A percentile compares a stretch with the other conserved stretches of the same genome.
Conservation (phyloP, 495 filamentous ascomycete genomes). For the Daldinia caldariorum region DNA sequence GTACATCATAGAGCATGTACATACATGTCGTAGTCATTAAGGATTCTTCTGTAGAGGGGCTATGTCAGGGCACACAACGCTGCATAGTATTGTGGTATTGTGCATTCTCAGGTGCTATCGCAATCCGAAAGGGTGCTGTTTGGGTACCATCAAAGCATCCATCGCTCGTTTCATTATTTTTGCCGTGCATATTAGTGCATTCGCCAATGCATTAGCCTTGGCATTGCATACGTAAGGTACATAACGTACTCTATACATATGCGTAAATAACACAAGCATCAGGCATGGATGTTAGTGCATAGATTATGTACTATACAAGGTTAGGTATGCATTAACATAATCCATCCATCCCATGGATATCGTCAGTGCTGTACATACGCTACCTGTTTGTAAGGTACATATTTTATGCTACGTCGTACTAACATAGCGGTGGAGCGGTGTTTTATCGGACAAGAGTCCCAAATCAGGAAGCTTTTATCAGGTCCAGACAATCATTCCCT, state of each 20-base stretch:
- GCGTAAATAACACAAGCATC: too few species aligned
- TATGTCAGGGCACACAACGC: slow-evolving; percentile 24
- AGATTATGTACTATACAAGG: background rate
- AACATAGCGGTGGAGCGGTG: slow-evolving; percentile 37
- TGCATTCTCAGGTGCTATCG: slow-evolving; percentile 11
- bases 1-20: background rate
- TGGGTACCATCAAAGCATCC: slow-evolving; percentile 37
- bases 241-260: slow-evolving; percentile 11
- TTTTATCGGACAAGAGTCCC: slow-evolving; percentile 41
- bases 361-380: slow-evolving; percentile 29
- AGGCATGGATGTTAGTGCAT: slow-evolving; percentile 6
- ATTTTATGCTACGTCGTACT: slow-evolving; percentile 11
- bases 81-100: slow-evolving; percentile 9
- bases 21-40: background rate
- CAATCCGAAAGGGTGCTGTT: slow-evolving; percentile 4
- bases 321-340: slow-evolving; percentile 27
- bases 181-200: slow-evolving; percentile 39
- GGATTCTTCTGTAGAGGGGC: slow-evolving; percentile 31
- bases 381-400: background rate
- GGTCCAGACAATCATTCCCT: slow-evolving; percentile 36
- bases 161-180: slow-evolving; percentile 46
- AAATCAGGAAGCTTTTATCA: slow-evolving; percentile 45
- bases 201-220: slow-evolving; percentile 32
- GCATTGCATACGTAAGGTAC: slow-evolving; percentile 22
- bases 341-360: slow-evolving; percentile 19